Percentiles rank a stretch among this genome's conserved stretches.
Evolutionary conservation across 345 rosid genomes (phyloP).

Genomic region (Linum lewisii): DNA sequence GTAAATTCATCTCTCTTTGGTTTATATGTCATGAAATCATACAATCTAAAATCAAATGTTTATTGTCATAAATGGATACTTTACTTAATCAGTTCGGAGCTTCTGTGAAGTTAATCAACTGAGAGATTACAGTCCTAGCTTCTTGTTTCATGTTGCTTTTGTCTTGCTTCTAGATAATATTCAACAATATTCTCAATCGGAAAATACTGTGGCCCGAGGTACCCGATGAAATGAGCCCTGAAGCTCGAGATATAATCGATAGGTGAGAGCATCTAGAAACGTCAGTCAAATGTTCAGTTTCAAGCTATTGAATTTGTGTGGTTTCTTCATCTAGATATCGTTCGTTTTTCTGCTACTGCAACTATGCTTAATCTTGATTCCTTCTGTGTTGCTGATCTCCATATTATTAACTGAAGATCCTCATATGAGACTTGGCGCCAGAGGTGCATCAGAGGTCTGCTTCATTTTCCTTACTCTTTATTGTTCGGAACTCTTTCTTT

Average conservation of each 20-base stretch:
- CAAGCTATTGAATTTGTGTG: too few species aligned
- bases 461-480: constrained; percentile 11
- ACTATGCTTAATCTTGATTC: constrained; percentile 1
- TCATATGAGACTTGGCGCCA: constrained; percentile 88
- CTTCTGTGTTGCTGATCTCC: constrained; percentile 18
- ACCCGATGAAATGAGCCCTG: constrained; percentile 80
- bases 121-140: too few species aligned
- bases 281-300: too few species aligned
- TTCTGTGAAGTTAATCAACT: too few species aligned
- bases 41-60: too few species aligned
- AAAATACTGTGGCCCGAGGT: constrained; percentile 93
- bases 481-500: constrained; percentile 3
- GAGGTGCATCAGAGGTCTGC: constrained; percentile 81
- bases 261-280: constrained; percentile 32
- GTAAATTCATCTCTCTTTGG: too few species aligned
- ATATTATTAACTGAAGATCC: constrained; percentile 97
- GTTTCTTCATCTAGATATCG: too few species aligned
- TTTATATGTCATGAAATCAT: too few species aligned
- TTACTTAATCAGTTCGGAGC: too few species aligned
- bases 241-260: constrained; percentile 76
- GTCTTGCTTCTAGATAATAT: constrained; percentile 60
- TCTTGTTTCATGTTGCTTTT: constrained; percentile 5
- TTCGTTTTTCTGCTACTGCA: not conserved
- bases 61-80: too few species aligned
- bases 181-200: constrained; percentile 94